These are phyloP conservation scores for Fonsecaea monophora DNA, from an alignment of 2,329 filamentous ascomycete genomes.

Conservation along the genomic window DNA sequence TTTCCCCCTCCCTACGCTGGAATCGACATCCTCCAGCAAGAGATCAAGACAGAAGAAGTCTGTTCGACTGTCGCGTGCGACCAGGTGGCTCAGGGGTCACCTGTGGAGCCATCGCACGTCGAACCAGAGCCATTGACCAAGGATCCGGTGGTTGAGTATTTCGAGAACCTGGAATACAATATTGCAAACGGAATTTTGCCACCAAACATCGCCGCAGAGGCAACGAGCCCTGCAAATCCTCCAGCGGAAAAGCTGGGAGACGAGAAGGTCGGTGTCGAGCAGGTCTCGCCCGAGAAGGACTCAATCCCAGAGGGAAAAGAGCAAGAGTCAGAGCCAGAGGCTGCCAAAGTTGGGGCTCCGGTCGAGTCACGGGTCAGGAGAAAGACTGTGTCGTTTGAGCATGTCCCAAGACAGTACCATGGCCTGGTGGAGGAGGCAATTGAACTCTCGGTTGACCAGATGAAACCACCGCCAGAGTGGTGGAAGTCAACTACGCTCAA, in stretches of 20 bases:
- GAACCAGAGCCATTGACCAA: background rate
- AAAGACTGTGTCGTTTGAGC: background rate
- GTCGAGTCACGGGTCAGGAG: background rate
- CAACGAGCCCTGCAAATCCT: background rate
- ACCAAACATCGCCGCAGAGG: background rate
- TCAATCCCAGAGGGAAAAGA: background rate
- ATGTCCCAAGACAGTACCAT: background rate
- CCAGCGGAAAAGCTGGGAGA: background rate
- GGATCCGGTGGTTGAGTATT: background rate
- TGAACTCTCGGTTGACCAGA: background rate
- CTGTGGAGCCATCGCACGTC: background rate
- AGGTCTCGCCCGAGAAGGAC: background rate
- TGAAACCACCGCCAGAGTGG: background rate
- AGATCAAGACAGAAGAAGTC: background rate
- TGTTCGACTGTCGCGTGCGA: background rate
- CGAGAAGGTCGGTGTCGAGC: background rate
- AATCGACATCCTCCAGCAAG: constrained; percentile 5
- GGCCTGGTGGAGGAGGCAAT: background rate
- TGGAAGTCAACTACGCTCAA: background rate
- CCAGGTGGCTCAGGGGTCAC: background rate
- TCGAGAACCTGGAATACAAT: constrained; percentile 1
- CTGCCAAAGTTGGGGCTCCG: background rate
- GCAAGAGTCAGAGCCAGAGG: background rate
- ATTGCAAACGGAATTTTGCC: background rate
- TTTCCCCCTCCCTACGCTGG: background rate